phyloP scores from a whole-genome alignment of 2,329 filamentous ascomycete species.

The Lasiodiplodia theobromae region DNA sequence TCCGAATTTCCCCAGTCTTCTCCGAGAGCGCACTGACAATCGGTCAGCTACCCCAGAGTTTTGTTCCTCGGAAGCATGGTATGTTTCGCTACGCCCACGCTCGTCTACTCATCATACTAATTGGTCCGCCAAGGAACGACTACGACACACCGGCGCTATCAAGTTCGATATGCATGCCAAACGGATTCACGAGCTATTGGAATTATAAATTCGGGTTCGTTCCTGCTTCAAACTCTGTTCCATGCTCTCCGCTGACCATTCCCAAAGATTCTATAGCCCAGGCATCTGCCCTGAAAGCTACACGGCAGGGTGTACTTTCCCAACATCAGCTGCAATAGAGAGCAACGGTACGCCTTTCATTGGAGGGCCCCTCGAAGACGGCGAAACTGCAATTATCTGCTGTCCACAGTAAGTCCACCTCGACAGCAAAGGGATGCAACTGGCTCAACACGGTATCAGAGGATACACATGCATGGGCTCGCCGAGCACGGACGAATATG shows the following conservation, averaged over 20 bases:
- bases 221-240: not conserved
- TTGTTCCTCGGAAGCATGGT: constrained; percentile 2
- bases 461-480: constrained; percentile 10
- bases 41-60: constrained; percentile 12
- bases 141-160: not conserved
- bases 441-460: not conserved
- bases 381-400: constrained; percentile 10
- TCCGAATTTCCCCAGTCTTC: not conserved
- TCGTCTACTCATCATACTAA: not conserved
- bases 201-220: constrained; percentile 7
- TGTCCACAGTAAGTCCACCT: not conserved
- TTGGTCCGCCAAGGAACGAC: not conserved
- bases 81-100: not conserved
- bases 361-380: not conserved
- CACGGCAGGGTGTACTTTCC: not conserved
- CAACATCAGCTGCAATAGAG: not conserved
- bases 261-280: constrained; percentile 7
- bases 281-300: constrained; percentile 17
- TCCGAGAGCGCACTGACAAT: not conserved
- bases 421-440: too few relatives aligned
- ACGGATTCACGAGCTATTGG: constrained; percentile 7
- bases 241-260: not conserved
- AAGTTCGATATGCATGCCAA: constrained; percentile 18
- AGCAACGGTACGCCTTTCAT: constrained; percentile 18
- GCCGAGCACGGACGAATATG: not conserved